phyloP scores from a whole-genome alignment of 2,329 filamentous ascomycete species.

The Hypomyces rosellus region DNA sequence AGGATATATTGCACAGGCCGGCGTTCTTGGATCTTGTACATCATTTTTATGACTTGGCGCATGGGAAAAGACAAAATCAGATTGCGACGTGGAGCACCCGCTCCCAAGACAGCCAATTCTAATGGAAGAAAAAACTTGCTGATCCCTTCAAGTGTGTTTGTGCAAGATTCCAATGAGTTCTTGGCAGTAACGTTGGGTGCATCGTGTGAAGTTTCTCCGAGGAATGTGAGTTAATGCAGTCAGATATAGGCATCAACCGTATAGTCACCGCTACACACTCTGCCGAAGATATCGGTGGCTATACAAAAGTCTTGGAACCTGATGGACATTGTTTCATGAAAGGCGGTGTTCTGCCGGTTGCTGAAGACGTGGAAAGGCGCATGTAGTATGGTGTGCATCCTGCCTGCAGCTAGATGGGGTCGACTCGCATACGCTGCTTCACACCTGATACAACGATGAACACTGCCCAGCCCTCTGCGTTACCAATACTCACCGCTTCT shows the following conservation, averaged over 20 bases:
- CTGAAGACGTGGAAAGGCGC: background rate
- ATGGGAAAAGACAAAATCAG: constrained; percentile 16
- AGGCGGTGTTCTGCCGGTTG: background rate
- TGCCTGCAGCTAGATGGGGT: background rate
- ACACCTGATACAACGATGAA: background rate
- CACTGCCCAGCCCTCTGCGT: background rate
- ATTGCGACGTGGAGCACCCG: constrained; percentile 4
- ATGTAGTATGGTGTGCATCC: background rate
- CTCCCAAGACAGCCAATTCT: background rate
- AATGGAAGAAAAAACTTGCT: constrained; percentile 1
- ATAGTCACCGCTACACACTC: too few species aligned
- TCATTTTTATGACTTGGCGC: constrained; percentile 21
- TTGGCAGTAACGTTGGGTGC: too few species aligned
- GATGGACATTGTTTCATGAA: background rate
- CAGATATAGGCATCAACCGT: too few species aligned
- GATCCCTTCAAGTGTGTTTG: too few species aligned
- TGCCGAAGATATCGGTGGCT: too few species aligned
- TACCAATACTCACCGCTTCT: constrained; percentile 1
- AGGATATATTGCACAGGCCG: constrained; percentile 23
- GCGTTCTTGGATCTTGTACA: constrained; percentile 25
- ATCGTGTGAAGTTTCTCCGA: too few species aligned
- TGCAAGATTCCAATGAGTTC: too few species aligned
- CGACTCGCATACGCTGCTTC: background rate
- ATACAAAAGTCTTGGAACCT: background rate
- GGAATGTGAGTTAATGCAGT: too few species aligned